Evolutionary conservation across 2,329 filamentous ascomycete genomes (phyloP).

Genomic region (Venturia nashicola): DNA sequence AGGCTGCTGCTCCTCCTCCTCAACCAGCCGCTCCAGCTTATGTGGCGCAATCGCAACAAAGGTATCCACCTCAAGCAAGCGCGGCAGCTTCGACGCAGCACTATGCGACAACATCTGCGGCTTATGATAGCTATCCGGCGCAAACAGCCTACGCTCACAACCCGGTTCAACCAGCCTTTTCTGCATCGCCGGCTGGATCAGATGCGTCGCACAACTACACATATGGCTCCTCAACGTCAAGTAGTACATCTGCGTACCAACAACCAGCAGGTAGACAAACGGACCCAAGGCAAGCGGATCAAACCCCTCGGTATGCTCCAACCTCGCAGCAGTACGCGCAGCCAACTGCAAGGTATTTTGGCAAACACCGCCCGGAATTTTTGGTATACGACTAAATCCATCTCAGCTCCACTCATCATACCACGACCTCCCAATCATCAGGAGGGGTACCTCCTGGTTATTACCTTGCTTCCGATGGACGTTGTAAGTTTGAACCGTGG

Average conservation of each 20-base stretch:
- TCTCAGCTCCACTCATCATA: neutral
- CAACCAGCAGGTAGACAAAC: neutral
- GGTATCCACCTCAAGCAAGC: slow-evolving; percentile 5
- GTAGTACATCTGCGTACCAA: neutral
- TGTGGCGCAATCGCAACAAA: slow-evolving; percentile 15
- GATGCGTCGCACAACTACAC: neutral
- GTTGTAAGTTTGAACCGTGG: slow-evolving; percentile 6
- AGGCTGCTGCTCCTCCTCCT: neutral
- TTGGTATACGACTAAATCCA: slow-evolving; percentile 28
- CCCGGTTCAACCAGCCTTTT: neutral
- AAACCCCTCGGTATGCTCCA: neutral
- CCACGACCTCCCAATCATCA: neutral
- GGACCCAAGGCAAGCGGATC: neutral
- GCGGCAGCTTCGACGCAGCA: neutral
- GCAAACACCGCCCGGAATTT: slow-evolving; percentile 24
- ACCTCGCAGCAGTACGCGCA: slow-evolving; percentile 8
- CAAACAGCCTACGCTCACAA: neutral
- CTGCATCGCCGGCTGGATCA: neutral
- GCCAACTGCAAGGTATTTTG: slow-evolving; percentile 27
- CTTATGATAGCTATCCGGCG: neutral
- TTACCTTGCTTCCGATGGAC: slow-evolving; percentile 8
- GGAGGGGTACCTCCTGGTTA: neutral
- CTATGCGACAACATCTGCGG: neutral
- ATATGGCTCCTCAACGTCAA: neutral
- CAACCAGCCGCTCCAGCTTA: slow-evolving; percentile 1